Conservation (phyloP, 441 rosid species). For the Francoa sonchifolia region DNA sequence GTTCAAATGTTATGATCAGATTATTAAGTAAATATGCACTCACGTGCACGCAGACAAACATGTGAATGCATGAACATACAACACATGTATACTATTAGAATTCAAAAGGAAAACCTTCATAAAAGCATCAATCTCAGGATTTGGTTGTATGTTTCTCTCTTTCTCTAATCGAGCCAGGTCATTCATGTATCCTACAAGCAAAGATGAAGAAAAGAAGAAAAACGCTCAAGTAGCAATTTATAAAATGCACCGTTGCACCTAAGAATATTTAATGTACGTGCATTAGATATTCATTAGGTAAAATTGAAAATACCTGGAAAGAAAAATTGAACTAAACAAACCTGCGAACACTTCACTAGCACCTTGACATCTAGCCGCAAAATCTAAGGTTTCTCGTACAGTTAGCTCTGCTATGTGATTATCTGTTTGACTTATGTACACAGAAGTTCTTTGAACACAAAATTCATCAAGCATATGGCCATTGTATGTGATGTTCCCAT, state of each 20-base stretch:
- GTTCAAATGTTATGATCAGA: background rate
- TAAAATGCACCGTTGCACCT: no score
- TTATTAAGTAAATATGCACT: no score
- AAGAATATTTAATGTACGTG: no score
- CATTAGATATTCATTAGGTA: no score
- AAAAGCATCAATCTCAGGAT: conserved; percentile 82
- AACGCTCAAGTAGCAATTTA: no score
- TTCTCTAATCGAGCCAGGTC: conserved; percentile 61
- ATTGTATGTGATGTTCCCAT: conserved; percentile 63
- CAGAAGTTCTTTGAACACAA: conserved; percentile 70
- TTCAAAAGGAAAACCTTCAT: conserved; percentile 56
- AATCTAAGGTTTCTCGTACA: conserved; percentile 90
- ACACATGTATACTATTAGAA: background rate
- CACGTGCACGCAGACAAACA: no score
- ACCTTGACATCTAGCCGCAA: conserved; percentile 91
- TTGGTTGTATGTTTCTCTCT: conserved; percentile 55
- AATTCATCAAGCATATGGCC: conserved; percentile 57
- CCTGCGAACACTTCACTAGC: conserved; percentile 80
- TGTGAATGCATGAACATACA: background rate
- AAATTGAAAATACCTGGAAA: background rate
- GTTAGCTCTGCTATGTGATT: conserved; percentile 87
- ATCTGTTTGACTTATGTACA: conserved; percentile 88
- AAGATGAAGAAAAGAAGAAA: conserved; percentile 3
- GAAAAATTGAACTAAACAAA: conserved; percentile 10
- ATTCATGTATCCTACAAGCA: conserved; percentile 39